Percentiles rank a stretch among this genome's conserved stretches.
Conservation (phyloP, 2,329 filamentous ascomycete genomes). For the Beauveria caledonica region DNA sequence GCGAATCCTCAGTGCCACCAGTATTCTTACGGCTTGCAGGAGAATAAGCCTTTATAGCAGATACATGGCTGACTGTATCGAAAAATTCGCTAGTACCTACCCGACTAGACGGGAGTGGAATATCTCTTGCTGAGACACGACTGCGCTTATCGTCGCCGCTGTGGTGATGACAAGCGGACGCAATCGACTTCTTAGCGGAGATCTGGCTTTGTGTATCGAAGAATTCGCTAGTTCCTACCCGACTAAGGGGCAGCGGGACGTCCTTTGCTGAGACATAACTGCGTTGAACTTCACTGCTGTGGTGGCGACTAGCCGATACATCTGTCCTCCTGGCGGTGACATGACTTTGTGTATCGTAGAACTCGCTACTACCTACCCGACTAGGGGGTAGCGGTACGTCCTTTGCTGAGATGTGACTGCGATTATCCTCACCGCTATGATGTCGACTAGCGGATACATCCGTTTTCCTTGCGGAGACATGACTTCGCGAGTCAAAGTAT, state of each 20-base stretch:
- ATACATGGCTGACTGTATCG: constrained; percentile 8
- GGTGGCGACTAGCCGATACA: background rate
- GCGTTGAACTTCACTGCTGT: background rate
- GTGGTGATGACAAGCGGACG: background rate
- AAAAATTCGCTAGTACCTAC: constrained; percentile 2
- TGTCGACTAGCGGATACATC: background rate
- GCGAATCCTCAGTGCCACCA: background rate
- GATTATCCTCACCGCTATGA: background rate
- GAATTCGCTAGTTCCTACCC: background rate
- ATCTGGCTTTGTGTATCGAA: background rate
- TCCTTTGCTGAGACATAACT: constrained; percentile 19
- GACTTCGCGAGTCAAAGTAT: background rate
- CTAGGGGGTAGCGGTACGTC: background rate
- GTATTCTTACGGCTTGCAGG: background rate
- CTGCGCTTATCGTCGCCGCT: constrained; percentile 12
- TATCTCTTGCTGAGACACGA: constrained; percentile 18
- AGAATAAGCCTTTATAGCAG: background rate
- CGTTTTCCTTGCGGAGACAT: background rate
- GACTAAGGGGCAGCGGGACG: background rate
- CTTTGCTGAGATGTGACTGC: constrained; percentile 19
- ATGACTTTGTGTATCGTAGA: background rate
- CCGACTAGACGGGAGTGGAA: constrained; percentile 1
- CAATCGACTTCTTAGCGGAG: background rate
- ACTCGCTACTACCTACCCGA: background rate
- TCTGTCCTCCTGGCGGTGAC: background rate